Evolutionary conservation across 331 rosid species (phyloP), one percentile per base, ranked within the genome.

Genomic region (Quercus tomentella): DNA sequence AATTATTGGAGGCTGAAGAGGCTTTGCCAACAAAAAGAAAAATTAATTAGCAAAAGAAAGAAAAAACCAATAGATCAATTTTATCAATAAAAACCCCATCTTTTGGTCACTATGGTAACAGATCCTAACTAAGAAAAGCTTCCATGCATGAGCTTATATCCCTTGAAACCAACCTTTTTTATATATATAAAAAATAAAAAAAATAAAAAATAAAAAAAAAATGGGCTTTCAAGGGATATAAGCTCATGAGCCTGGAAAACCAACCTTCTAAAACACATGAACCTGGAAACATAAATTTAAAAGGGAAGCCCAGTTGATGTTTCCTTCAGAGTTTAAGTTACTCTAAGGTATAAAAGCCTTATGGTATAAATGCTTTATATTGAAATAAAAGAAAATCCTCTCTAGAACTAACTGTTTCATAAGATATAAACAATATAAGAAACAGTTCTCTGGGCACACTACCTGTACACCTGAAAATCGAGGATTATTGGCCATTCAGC

Each of bases 381-480:
- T 20, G 12, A 52, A 54, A 33, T 51, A 68, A 65, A 49, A 74
- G 8, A 20, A 16, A 49, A 77, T 4, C 14, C 45, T 43, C 30
- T 57, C 7, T 65, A 58, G 63, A 76, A 41, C 18, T n/a, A 63
- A 45, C 33, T 31, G 20, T 70, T 60, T 28, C 25, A 22, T 25
- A 80, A 60, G 11, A 68, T 45, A 15, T 33, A 70, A 74, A n/a
- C 28, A 14, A 25, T 28, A 26, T 16, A 76, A 30, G 25, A 56
- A 52, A 45, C 77, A 74, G 51, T 5, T 28, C 71, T 41, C 58
- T 28, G 33, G 63, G 56, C 43, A 77, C 12, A 18, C 37, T 92
- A 94, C 96, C 96, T 92, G 96, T 77, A 89, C 81, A 55, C 96
- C 96, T 0, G 96, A 92, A 89, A 68, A 90, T 73, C 88, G 96